Evolutionary conservation across 78 protist species (phyloP).

Genomic region (Trichosphaerium sp.): DNA sequence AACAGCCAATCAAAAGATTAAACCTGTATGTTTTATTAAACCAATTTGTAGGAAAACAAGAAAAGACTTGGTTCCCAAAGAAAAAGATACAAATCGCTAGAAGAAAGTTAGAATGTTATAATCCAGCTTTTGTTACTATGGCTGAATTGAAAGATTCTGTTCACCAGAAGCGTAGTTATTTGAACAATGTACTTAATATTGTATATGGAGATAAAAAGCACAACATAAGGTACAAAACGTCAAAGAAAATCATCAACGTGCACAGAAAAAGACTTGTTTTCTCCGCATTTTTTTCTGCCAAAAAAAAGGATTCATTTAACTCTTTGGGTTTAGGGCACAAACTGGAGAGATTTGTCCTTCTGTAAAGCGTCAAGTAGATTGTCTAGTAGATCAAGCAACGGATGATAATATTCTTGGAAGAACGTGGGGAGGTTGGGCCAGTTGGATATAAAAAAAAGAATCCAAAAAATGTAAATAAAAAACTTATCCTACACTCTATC

Average conservation of each 20-base stretch:
- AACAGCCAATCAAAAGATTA: too few relatives aligned
- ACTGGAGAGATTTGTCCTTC: neutral
- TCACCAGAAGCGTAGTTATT: neutral
- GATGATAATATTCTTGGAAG: constrained; percentile 72
- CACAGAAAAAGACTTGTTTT: constrained; percentile 4
- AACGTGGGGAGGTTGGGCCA: constrained; percentile 80
- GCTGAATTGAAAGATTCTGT: constrained; percentile 17
- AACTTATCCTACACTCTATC: too few relatives aligned
- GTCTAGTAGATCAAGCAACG: constrained; percentile 82
- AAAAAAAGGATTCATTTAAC: too few relatives aligned
- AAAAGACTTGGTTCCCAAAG: constrained; percentile 52
- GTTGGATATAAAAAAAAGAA: constrained; percentile 52
- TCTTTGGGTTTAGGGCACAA: neutral
- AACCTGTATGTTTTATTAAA: too few relatives aligned
- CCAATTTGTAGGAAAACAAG: constrained; percentile 5
- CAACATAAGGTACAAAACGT: constrained; percentile 17
- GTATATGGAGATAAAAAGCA: constrained; percentile 15
- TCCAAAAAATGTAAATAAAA: too few relatives aligned
- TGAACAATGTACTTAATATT: neutral
- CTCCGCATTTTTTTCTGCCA: neutral
- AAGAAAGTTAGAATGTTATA: constrained; percentile 22
- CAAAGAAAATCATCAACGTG: constrained; percentile 10
- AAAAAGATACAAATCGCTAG: constrained; percentile 47
- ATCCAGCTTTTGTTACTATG: constrained; percentile 33
- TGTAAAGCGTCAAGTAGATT: constrained; percentile 65